Evolutionary conservation across 2,329 filamentous ascomycete genomes (phyloP).

Genomic region (Phialophora tarda): DNA sequence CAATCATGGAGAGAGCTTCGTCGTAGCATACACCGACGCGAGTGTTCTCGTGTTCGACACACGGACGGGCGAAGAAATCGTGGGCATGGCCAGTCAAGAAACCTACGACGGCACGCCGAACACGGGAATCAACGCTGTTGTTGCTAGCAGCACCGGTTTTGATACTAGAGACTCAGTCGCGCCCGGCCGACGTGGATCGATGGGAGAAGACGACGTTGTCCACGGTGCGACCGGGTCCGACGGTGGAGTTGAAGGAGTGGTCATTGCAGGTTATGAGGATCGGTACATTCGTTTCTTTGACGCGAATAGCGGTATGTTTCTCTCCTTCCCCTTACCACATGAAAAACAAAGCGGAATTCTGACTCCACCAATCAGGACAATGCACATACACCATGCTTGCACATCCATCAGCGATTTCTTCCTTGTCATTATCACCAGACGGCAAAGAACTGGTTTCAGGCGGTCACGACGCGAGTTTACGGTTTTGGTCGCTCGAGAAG

Average conservation of each 20-base stretch:
- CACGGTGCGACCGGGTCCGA: conserved; percentile 83
- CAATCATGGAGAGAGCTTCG: conserved; percentile 80
- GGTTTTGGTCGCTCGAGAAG: conserved; percentile 98
- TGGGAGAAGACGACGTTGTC: conserved; percentile 75
- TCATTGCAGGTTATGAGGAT: conserved; percentile 97
- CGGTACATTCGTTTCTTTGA: conserved; percentile 96
- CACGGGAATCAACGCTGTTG: conserved; percentile 86
- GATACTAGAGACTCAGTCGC: conserved; percentile 69
- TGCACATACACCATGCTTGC: conserved; percentile 99
- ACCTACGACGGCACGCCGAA: conserved; percentile 88
- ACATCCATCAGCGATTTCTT: conserved; percentile 90
- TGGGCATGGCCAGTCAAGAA: conserved; percentile 89
- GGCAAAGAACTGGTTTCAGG: conserved; percentile 93
- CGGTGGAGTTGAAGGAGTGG: conserved; percentile 85
- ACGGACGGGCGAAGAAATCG: conserved; percentile 85
- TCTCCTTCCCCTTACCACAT: not conserved
- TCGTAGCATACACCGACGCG: conserved; percentile 90
- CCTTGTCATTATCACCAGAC: conserved; percentile 88
- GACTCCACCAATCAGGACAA: conserved; percentile 69
- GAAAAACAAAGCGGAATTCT: conserved; percentile 19
- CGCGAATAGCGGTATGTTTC: conserved; percentile 83
- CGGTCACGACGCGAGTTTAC: conserved; percentile 90
- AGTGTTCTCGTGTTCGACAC: conserved; percentile 92
- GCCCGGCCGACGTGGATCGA: conserved; percentile 64
- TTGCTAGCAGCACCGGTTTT: conserved; percentile 81